Conservation (phyloP, 176 grass and related monocot species). For the Sorghum bicolor region Sorghum_bicolor_NCBIv3 NC_012871.2:65684001-65684500, state of each 20-base stretch:
- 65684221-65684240: slow-evolving; percentile 69
- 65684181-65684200: slow-evolving; percentile 61
- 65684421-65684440: slow-evolving; percentile 95
- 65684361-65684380: neutral
- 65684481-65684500: slow-evolving; percentile 95
- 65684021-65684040: slow-evolving; percentile 86
- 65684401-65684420: slow-evolving; percentile 92
- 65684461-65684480: slow-evolving; percentile 56
- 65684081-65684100: slow-evolving; percentile 45
- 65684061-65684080: slow-evolving; percentile 69
- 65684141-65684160: neutral
- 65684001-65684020: slow-evolving; percentile 71
- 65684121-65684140: neutral
- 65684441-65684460: slow-evolving; percentile 49
- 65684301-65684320: slow-evolving; percentile 37
- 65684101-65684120: neutral
- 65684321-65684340: neutral
- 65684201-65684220: slow-evolving; percentile 68
- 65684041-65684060: slow-evolving; percentile 84
- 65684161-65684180: neutral
- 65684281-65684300: slow-evolving; percentile 81
- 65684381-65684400: slow-evolving; percentile 68
- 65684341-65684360: neutral
- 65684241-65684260: slow-evolving; percentile 94
- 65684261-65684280: slow-evolving; percentile 89